A percentile compares a stretch with the other conserved stretches of the same genome.
These are phyloP conservation scores for Eucalyptus guilfoylei DNA, from an alignment of 345 rosid species.

Conservation along the genomic window DNA sequence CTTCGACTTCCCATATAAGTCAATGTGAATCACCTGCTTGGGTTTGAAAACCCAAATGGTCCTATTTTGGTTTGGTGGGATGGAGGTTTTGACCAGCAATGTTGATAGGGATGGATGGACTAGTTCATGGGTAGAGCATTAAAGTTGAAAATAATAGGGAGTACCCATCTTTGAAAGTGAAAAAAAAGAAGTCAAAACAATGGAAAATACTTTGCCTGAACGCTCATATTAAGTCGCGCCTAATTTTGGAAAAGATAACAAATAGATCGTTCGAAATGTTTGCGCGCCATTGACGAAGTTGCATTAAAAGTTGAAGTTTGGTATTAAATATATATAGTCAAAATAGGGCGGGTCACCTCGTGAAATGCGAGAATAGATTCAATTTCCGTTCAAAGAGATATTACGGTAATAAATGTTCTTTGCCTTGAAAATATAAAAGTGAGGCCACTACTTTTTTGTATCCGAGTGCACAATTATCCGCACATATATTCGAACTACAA, in stretches of 20 bases:
- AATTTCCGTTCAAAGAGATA: neutral
- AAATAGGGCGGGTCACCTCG: rapidly evolving
- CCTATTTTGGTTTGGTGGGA: neutral
- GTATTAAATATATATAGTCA: neutral
- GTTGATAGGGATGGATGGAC: neutral
- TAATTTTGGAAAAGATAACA: neutral
- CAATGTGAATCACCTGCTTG: neutral
- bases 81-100: neutral
- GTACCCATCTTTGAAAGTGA: neutral
- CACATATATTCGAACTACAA: neutral
- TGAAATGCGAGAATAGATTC: rapidly evolving
- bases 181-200: neutral
- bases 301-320: neutral
- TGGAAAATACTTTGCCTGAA: neutral
- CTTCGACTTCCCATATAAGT: neutral
- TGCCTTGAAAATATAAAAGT: neutral
- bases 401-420: neutral
- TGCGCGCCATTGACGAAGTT: rapidly evolving
- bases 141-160: neutral
- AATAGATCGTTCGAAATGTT: neutral
- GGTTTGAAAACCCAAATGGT: neutral
- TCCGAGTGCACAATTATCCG: rapidly evolving
- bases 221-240: neutral
- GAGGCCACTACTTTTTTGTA: neutral
- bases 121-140: neutral